Conservation (phyloP, 2,329 filamentous ascomycete species). For the Bertia moriformis region DNA sequence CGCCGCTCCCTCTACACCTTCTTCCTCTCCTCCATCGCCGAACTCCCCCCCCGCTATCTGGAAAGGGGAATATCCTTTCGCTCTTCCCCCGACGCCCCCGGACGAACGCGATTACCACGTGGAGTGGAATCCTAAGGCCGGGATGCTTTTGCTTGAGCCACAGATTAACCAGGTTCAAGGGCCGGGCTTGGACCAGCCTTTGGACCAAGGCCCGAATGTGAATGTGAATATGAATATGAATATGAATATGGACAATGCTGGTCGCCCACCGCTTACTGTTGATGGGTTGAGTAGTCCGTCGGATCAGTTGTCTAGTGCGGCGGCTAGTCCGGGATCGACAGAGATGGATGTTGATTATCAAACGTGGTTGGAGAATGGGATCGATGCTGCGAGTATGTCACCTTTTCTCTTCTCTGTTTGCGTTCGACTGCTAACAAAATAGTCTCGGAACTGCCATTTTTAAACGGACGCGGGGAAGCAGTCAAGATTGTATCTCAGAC, state of each 20-base stretch:
- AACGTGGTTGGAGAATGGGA: conserved; percentile 19
- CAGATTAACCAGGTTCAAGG: conserved; percentile 11
- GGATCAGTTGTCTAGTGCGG: conserved; percentile 12
- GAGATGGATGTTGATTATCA: conserved; percentile 16
- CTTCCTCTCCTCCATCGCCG: conserved; percentile 9
- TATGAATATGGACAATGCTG: too few species aligned
- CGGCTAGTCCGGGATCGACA: conserved; percentile 12
- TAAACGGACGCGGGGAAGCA: conserved; percentile 18
- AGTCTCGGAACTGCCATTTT: conserved; percentile 21
- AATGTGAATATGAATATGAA: too few species aligned
- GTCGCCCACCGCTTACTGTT: too few species aligned
- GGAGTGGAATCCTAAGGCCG: conserved; percentile 17
- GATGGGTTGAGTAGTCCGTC: conserved; percentile 14
- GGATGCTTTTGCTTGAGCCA: conserved; percentile 14
- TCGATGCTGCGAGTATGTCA: conserved; percentile 18
- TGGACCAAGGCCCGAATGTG: not conserved
- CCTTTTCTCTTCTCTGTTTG: not conserved
- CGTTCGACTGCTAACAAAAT: not conserved
- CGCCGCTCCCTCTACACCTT: not conserved
- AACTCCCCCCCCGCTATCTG: conserved; percentile 14
- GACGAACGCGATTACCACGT: conserved; percentile 19
- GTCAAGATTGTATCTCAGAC: conserved; percentile 45
- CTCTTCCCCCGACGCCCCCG: conserved; percentile 22
- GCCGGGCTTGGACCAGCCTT: conserved; percentile 4
- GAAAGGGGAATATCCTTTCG: conserved; percentile 16